These are phyloP conservation scores for Tricholoma flavovirens DNA, from an alignment of 768 basidiomycete genomes.

Conservation along the genomic window DNA sequence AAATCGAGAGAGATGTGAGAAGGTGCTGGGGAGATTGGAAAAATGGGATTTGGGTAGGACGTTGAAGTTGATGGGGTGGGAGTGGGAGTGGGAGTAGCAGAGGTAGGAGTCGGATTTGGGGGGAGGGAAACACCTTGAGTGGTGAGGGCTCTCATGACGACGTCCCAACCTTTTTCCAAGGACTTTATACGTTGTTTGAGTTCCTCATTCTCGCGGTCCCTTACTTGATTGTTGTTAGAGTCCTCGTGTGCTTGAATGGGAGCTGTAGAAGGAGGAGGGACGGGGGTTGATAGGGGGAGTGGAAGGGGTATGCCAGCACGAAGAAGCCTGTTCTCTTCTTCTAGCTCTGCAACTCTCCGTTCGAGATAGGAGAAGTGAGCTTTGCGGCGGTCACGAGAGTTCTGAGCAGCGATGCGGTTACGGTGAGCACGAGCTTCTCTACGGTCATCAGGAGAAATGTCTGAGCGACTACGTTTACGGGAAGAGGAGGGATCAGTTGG, in stretches of 20 bases:
- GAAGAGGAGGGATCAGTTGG: slow-evolving; percentile 38
- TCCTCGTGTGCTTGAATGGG: not conserved
- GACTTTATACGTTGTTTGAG: slow-evolving; percentile 70
- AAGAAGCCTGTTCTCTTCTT: slow-evolving; percentile 78
- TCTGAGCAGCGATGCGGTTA: slow-evolving; percentile 91
- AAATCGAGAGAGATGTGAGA: slow-evolving; percentile 28
- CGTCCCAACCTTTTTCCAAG: slow-evolving; percentile 78
- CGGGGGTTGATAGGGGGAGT: slow-evolving; percentile 17
- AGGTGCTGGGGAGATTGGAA: slow-evolving; percentile 33
- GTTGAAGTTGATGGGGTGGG: slow-evolving; percentile 21
- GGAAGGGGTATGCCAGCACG: slow-evolving; percentile 43
- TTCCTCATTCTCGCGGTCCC: slow-evolving; percentile 64
- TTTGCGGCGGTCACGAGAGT: slow-evolving; percentile 87
- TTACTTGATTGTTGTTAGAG: slow-evolving; percentile 34
- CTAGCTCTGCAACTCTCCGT: slow-evolving; percentile 62
- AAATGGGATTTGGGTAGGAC: slow-evolving; percentile 21
- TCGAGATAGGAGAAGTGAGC: slow-evolving; percentile 72
- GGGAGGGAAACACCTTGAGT: slow-evolving; percentile 58
- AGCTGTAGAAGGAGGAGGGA: slow-evolving; percentile 18
- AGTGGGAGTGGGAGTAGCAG: slow-evolving; percentile 14
- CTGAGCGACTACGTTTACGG: slow-evolving; percentile 70
- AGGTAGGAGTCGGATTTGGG: slow-evolving; percentile 22
- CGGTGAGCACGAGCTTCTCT: slow-evolving; percentile 86
- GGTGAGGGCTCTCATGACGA: slow-evolving; percentile 68
- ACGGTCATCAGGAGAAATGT: slow-evolving; percentile 64